Base-by-base conservation (phyloP, 805 yeast species). In the Cyberlindnera meyerae region DNA sequence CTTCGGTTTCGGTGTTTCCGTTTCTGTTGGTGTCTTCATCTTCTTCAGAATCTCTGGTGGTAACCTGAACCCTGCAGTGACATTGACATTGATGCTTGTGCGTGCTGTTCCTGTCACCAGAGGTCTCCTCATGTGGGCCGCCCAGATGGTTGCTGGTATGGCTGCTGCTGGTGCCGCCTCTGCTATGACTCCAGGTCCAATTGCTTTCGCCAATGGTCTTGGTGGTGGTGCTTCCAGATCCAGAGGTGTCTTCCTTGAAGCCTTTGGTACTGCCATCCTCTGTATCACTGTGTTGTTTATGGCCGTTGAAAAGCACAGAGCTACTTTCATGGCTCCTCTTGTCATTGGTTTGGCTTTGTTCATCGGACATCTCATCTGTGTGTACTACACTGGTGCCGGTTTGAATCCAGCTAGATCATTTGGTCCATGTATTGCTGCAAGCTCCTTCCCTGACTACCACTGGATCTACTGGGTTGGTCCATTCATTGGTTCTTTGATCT, bases 381-480 rank as follows among this genome's bases (percentile, higher is more conserved):
- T 87, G 39, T 82, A 72, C 73, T 82, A 75, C 68, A 83, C 95
- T 34, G 95, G 95, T 59, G 94, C 95, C 27, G 95, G 95, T 58
- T 69, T 85, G 55, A 86, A 86, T 72, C 95, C 95, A 40, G 95
- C 96, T 31, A 78, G 96, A 70, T 68, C 85, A 24, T 73, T 86
- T 39, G 96, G 96, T 55, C 94, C 95, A 36, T 73, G 79, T 58
- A 67, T 85, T 43, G 94, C 88, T 42, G 73, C 74, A 37, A 68
- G 61, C 39, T 68, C 75, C 16, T 87, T 87, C 79, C 94, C 95
- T 24, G 59, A 54, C 54, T 86, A 86, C 66, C 87, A 79, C 71
- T 86, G 94, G 95, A 85, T 87, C 48, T 86, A 86, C 72, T 85
- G 94, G 93, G 77, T 86, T 40, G 96, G 96, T 37, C 95, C 96